A percentile compares a stretch with the other conserved stretches of the same genome.
phyloP scores from a whole-genome alignment of 148 eudicot genomes.

The Rhododendron kiyosumense region DNA sequence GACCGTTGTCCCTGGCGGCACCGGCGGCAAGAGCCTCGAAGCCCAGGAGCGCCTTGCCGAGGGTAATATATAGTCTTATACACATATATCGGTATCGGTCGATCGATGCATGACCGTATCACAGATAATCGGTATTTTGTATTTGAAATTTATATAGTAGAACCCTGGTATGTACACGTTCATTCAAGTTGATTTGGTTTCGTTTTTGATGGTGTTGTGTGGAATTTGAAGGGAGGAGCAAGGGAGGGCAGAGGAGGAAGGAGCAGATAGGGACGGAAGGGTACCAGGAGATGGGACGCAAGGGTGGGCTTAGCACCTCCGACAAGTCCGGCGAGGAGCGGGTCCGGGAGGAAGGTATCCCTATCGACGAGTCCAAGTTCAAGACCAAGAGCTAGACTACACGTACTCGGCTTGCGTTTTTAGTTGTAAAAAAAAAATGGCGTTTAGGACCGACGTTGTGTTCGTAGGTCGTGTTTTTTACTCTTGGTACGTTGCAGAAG shows the following conservation, averaged over 20 bases:
- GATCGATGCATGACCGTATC: too few species aligned
- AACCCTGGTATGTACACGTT: neutral
- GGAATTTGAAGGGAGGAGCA: constrained; percentile 28
- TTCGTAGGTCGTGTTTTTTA: neutral
- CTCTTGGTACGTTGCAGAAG: neutral
- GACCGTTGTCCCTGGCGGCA: constrained; percentile 32
- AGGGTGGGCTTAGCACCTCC: constrained; percentile 30
- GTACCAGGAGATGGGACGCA: constrained; percentile 29
- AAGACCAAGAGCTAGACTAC: neutral
- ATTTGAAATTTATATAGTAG: neutral
- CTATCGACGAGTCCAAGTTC: constrained; percentile 24
- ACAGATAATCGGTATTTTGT: too few species aligned
- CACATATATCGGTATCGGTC: too few species aligned
- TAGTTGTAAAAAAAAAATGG: neutral
- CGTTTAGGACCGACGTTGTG: neutral
- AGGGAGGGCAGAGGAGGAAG: constrained; percentile 40
- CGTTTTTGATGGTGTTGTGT: neutral
- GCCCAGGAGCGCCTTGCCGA: constrained; percentile 35
- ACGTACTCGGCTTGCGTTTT: neutral
- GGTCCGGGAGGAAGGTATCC: constrained; percentile 14
- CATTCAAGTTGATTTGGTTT: neutral
- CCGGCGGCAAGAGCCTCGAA: constrained; percentile 31
- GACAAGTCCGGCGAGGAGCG: constrained; percentile 16
- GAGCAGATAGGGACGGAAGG: constrained; percentile 22
- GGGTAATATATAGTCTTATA: constrained; percentile 2